A percentile compares a stretch with the other conserved stretches of the same genome.
phyloP scores from a whole-genome alignment of 768 basidiomycete species.

The Boletus vinaceobasis region DNA sequence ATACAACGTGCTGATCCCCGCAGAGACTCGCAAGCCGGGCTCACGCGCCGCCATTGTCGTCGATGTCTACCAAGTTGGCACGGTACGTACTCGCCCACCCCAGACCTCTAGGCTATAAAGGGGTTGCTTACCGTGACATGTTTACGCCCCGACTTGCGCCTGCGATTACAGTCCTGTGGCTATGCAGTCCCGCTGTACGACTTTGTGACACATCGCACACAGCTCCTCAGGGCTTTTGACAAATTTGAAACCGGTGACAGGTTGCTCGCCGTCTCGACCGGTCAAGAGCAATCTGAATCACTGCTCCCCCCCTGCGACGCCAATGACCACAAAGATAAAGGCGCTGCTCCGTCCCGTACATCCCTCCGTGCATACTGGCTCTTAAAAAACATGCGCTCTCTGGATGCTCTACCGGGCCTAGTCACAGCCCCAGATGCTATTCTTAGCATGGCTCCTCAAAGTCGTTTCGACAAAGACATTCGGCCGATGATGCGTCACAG shows the following conservation, averaged over 20 bases:
- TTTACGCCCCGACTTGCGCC: not conserved
- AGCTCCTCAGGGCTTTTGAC: slow-evolving; percentile 41
- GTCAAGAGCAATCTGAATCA: not conserved
- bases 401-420: slow-evolving; percentile 58
- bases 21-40: slow-evolving; percentile 47
- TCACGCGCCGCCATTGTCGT: slow-evolving; percentile 59
- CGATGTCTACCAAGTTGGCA: slow-evolving; percentile 53
- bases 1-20: slow-evolving; percentile 51
- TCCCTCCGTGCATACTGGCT: slow-evolving; percentile 56
- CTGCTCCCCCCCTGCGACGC: slow-evolving; percentile 1
- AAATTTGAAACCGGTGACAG: slow-evolving; percentile 44
- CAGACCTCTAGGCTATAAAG: not conserved
- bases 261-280: slow-evolving; percentile 2
- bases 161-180: slow-evolving; percentile 55
- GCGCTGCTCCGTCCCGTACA: slow-evolving; percentile 12
- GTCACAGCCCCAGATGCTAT: slow-evolving; percentile 24
- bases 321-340: slow-evolving; percentile 1
- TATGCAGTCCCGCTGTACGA: slow-evolving; percentile 60
- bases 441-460: slow-evolving; percentile 5
- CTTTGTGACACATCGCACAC: slow-evolving; percentile 54
- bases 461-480: slow-evolving; percentile 18
- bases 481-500: slow-evolving; percentile 7
- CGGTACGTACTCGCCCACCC: slow-evolving; percentile 32
- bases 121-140: not conserved
- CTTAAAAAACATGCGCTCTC: slow-evolving; percentile 43